Percentiles rank a stretch among this genome's conserved stretches.
phyloP scores from a whole-genome alignment of 345 rosid species.

The Conringia planisiliqua region DNA sequence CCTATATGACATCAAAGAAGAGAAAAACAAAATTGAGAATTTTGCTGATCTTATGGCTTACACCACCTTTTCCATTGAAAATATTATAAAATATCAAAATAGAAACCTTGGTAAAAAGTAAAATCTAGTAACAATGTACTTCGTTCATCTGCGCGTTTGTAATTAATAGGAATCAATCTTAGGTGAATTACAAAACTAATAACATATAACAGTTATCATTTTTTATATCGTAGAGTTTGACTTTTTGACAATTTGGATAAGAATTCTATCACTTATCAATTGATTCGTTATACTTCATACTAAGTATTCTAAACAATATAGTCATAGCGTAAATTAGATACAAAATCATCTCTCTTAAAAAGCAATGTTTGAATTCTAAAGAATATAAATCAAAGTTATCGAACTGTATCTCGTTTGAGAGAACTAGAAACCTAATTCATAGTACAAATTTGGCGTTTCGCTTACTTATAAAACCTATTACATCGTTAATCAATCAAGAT shows the following conservation, averaged over 20 bases:
- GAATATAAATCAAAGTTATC: background rate
- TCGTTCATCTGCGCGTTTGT: background rate
- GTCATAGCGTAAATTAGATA: background rate
- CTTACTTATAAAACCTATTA: background rate
- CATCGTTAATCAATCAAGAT: background rate
- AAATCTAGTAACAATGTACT: background rate
- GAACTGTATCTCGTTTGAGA: background rate
- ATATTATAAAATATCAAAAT: background rate
- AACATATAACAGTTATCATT: background rate
- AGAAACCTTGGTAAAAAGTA: constrained; percentile 9
- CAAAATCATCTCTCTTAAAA: background rate
- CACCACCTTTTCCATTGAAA: background rate
- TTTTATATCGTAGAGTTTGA: background rate
- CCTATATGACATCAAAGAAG: background rate
- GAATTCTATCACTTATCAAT: background rate
- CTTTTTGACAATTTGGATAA: background rate
- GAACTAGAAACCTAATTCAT: background rate
- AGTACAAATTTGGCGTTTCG: background rate
- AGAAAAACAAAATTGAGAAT: background rate
- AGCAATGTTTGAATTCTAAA: background rate
- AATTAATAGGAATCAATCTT: background rate
- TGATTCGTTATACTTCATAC: background rate
- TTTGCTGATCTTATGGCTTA: background rate
- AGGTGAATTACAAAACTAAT: background rate
- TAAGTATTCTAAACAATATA: background rate